These are phyloP conservation scores for Primulina tabacum DNA, from an alignment of 257 asterid species.

Conservation along the genomic window DNA sequence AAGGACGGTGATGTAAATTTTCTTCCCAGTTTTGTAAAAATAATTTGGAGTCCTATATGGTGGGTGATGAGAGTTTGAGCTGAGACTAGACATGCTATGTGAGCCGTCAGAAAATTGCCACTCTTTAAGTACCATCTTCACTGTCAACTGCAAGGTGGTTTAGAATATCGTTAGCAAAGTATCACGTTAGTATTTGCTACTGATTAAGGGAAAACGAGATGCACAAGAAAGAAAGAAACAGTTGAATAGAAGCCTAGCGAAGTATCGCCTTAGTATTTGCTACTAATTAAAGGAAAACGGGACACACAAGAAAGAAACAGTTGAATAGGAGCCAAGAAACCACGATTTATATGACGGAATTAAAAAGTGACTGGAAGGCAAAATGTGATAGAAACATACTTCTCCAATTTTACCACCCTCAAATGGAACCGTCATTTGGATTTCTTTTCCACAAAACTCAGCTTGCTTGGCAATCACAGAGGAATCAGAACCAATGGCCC, in stretches of 20 bases:
- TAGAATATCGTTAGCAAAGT: conserved; percentile 16
- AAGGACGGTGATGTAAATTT: conserved; percentile 57
- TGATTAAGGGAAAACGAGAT: too few species aligned
- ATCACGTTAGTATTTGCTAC: too few species aligned
- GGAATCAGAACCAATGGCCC: conserved; percentile 73
- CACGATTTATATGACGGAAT: background rate
- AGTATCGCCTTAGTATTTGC: too few species aligned
- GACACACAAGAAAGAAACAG: background rate
- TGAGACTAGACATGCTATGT: conserved; percentile 43
- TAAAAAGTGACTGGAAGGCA: background rate
- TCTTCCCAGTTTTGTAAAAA: conserved; percentile 71
- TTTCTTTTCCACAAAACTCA: conserved; percentile 69
- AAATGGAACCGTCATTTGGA: conserved; percentile 89
- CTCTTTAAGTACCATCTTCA: conserved; percentile 81
- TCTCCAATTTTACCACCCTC: conserved; percentile 78
- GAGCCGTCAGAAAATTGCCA: conserved; percentile 97
- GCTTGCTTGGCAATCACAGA: conserved; percentile 69
- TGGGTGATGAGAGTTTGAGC: conserved; percentile 45
- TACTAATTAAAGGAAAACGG: background rate
- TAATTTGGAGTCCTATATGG: conserved; percentile 44
- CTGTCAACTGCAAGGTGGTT: conserved; percentile 60
- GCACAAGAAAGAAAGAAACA: background rate
- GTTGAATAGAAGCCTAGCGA: background rate
- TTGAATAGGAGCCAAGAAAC: background rate
- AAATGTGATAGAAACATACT: conserved; percentile 41